phyloP scores from a whole-genome alignment of 2,329 filamentous ascomycete genomes.

The Stagonosporopsis tanaceti region DNA sequence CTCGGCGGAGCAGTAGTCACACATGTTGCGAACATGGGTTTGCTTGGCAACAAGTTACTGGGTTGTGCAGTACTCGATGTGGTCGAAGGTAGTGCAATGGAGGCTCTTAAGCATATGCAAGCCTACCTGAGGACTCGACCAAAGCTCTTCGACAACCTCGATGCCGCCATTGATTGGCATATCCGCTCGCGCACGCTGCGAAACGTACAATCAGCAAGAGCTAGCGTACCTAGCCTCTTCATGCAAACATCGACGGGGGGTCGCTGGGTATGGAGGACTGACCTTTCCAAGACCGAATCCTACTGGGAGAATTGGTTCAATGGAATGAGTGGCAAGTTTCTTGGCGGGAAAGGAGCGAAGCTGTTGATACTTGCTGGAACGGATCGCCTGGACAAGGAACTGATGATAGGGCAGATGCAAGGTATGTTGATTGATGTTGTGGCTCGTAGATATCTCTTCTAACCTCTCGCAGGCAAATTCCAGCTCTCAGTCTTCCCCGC shows the following conservation, averaged over 20 bases:
- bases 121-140: constrained; percentile 87
- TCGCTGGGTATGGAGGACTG: constrained; percentile 83
- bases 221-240: constrained; percentile 85
- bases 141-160: constrained; percentile 75
- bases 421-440: constrained; percentile 60
- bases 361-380: constrained; percentile 86
- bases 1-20: constrained; percentile 92
- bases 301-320: constrained; percentile 97
- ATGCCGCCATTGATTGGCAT: constrained; percentile 92
- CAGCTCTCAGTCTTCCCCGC: constrained; percentile 93
- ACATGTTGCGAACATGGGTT: constrained; percentile 74
- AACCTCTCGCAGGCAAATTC: constrained; percentile 75
- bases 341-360: constrained; percentile 82
- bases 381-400: constrained; percentile 86
- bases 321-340: constrained; percentile 87
- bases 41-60: constrained; percentile 72
- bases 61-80: constrained; percentile 94
- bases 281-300: constrained; percentile 81
- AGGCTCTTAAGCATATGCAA: constrained; percentile 93
- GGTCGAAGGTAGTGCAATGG: constrained; percentile 93
- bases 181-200: constrained; percentile 86
- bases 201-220: constrained; percentile 81
- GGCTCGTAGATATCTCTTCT: constrained; percentile 24
- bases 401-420: constrained; percentile 98
- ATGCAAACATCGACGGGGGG: constrained; percentile 51